These are phyloP conservation scores for Lycium ferocissimum DNA, from an alignment of 257 asterid species.

Conservation along the genomic window DNA sequence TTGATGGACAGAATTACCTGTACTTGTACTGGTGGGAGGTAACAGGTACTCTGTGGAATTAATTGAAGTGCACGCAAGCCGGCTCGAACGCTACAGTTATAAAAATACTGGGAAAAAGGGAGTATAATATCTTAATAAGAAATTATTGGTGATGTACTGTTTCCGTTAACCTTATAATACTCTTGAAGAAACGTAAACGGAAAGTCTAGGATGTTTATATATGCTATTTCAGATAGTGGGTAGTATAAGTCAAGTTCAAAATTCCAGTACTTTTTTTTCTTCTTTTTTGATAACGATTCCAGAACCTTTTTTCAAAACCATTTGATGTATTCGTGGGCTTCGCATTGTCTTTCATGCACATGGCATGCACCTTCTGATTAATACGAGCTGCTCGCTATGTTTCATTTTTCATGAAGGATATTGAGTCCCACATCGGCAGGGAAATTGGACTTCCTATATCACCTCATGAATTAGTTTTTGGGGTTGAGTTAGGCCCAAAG, in stretches of 20 bases:
- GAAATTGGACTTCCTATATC: not conserved
- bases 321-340: not conserved
- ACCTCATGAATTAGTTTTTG: not conserved
- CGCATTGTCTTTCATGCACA: not conserved
- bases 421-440: not conserved
- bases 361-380: not conserved
- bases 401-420: not conserved
- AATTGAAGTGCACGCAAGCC: not conserved
- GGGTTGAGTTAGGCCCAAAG: not conserved
- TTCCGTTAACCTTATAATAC: not conserved
- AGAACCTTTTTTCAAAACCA: not conserved
- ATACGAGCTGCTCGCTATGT: not conserved
- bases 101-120: not conserved
- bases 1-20: not conserved
- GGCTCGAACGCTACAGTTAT: not conserved
- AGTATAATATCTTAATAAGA: not conserved
- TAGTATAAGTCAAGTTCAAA: not conserved
- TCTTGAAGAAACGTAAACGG: conserved; percentile 8
- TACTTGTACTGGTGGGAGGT: not conserved
- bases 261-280: not conserved
- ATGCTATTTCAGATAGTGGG: not conserved
- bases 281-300: conserved; percentile 4
- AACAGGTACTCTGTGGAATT: not conserved
- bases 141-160: conserved; percentile 6
- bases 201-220: not conserved